Percentiles rank a stretch among this genome's conserved stretches.
phyloP scores from a whole-genome alignment of 768 basidiomycete genomes.

The Tulasnella sp. region DNA sequence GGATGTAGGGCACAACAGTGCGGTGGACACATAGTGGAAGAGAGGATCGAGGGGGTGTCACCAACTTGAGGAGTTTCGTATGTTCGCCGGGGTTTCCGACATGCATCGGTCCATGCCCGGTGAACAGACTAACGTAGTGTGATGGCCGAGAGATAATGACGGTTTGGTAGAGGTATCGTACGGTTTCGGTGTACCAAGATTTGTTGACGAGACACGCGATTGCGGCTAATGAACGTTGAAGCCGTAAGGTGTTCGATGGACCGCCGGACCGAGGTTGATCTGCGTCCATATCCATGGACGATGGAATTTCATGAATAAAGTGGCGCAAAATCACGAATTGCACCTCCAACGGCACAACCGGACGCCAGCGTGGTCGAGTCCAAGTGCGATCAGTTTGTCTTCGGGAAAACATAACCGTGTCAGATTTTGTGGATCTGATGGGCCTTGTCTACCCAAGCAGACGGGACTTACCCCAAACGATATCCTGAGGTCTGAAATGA shows the following conservation, averaged over 20 bases:
- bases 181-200: slow-evolving; percentile 5
- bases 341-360: slow-evolving; percentile 12
- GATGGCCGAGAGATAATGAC: not conserved
- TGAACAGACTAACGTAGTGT: slow-evolving; percentile 1
- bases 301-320: not conserved
- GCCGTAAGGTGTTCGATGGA: not conserved
- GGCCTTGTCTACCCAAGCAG: no score
- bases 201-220: slow-evolving; percentile 7
- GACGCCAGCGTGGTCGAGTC: slow-evolving; percentile 12
- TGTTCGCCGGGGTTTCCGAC: not conserved
- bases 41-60: not conserved
- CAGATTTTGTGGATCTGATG: no score
- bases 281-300: not conserved
- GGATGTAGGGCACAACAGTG: slow-evolving; percentile 7
- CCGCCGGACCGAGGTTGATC: not conserved
- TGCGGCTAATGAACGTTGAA: not conserved
- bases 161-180: not conserved
- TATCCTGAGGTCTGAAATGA: no score
- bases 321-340: slow-evolving; percentile 1
- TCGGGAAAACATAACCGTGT: no score
- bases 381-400: no score
- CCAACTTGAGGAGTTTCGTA: not conserved
- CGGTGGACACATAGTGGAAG: not conserved
- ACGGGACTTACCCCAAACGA: no score
- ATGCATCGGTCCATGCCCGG: not conserved